Evolutionary conservation across 225 moss, liverwort and hornwort genomes (phyloP).

Genomic region (Sphagnum tenellum): DNA sequence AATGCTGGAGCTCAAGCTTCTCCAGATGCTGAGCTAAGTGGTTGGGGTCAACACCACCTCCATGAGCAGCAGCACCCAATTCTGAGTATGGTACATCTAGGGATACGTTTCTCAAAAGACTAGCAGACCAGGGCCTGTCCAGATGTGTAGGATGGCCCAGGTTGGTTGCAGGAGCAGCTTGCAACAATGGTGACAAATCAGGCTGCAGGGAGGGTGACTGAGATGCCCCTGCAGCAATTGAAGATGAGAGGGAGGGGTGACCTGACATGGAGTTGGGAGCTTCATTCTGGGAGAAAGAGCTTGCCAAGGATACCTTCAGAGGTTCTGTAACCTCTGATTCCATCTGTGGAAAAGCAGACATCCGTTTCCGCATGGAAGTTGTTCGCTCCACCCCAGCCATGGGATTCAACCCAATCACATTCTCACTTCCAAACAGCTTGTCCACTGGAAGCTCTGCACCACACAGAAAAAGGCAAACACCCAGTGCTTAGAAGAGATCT

Average conservation of each 20-base stretch:
- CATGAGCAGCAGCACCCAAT: conserved; percentile 40
- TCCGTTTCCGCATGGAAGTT: conserved; percentile 56
- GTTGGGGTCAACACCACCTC: conserved; percentile 64
- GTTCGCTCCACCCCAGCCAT: conserved; percentile 44
- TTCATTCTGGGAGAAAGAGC: conserved; percentile 38
- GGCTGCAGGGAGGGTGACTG: conserved; percentile 23
- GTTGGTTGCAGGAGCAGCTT: conserved; percentile 5
- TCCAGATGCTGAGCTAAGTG: conserved; percentile 68
- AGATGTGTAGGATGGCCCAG: conserved; percentile 20
- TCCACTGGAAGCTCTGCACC: conserved; percentile 32
- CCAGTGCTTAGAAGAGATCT: no score
- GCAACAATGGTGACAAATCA: conserved; percentile 29
- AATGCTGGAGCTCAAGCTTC: conserved; percentile 79
- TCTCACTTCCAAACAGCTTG: conserved; percentile 41
- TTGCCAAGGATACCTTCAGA: conserved; percentile 24
- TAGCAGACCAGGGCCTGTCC: conserved; percentile 76
- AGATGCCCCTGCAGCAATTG: conserved; percentile 23
- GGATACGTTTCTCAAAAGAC: conserved; percentile 52
- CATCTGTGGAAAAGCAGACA: conserved; percentile 80
- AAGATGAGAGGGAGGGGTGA: conserved; percentile 20
- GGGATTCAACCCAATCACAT: conserved; percentile 14
- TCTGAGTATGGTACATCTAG: conserved; percentile 49
- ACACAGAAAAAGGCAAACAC: neutral
- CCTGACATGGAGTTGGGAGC: conserved; percentile 24
- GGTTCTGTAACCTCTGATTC: conserved; percentile 53